Evolutionary conservation across 345 rosid genomes (phyloP), one percentile per base, ranked within the genome.

Genomic region (Mangifera indica): DNA sequence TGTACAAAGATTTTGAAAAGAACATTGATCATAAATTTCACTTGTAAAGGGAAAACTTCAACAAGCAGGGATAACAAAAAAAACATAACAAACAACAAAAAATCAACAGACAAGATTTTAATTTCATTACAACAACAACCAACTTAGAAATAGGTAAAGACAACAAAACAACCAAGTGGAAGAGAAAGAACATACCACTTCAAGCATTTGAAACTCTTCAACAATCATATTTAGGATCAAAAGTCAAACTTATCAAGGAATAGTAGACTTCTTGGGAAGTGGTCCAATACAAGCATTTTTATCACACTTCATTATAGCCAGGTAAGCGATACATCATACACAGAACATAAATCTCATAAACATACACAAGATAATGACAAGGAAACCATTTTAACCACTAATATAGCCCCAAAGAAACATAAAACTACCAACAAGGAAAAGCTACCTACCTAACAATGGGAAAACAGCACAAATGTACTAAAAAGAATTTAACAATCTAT

Each of bases 31-130:
- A 42, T 20, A 40, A 26, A 40, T 7, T 55, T 55, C n/a, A 21
- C 71, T 22, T 9, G 10, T 56, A 70, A 70, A 45, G 55, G 29
- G 26, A 58, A 53, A 17, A 20, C 29, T 70, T 70, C 10, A 46
- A 21, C 10, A 0, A 40, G 37, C 12, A 70, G 45, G 56, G 17
- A 59, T 58, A 25, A 44, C 72, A 70, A 44, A 70, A 69, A 42
- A 69, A n/a, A n/a, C 12, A 51, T 29, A 69, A 12, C 57, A 56
- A 60, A 29, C 8, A 10, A 60, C 57, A 60, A 70, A 26, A 58
- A 18, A 10, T 11, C 18, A 5, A 17, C 18, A 55, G 44, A 56
- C 37, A 69, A 42, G 21, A 40, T 55, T 42, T 54, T 44, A 24
- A 18, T 42, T 17, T 57, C 24, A 44, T 57, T 24, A 42, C 17